Evolutionary conservation across 352 stramenopile species (phyloP).

Genomic region (Thalassiosira exigua): DNA sequence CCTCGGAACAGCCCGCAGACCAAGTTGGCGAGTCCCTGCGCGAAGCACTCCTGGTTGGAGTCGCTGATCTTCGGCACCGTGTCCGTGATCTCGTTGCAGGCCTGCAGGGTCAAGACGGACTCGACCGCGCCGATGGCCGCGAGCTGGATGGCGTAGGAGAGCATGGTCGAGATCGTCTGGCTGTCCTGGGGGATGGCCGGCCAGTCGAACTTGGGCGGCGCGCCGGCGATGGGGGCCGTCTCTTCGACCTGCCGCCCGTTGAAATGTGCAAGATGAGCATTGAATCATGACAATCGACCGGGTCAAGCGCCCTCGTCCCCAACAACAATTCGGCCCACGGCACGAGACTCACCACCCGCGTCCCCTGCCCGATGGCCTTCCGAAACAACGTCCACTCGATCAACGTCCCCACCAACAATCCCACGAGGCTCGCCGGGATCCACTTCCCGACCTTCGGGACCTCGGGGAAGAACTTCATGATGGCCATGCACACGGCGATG

Average conservation of each 20-base stretch:
- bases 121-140: slow-evolving; percentile 88
- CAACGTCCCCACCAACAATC: slow-evolving; percentile 84
- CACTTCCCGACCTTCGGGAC: slow-evolving; percentile 80
- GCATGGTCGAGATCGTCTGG: slow-evolving; percentile 67
- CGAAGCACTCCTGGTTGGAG: slow-evolving; percentile 88
- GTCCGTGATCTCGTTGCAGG: slow-evolving; percentile 88
- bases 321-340: too few species aligned
- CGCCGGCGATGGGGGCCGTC: slow-evolving; percentile 80
- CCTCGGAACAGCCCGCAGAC: slow-evolving; percentile 88
- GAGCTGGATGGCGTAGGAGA: slow-evolving; percentile 87
- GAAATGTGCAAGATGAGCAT: too few species aligned
- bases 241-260: slow-evolving; percentile 52
- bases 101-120: slow-evolving; percentile 90
- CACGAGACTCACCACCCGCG: slow-evolving; percentile 38
- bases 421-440: slow-evolving; percentile 88
- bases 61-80: slow-evolving; percentile 81
- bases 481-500: slow-evolving; percentile 87
- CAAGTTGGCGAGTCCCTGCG: slow-evolving; percentile 88
- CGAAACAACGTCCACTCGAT: slow-evolving; percentile 86
- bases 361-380: slow-evolving; percentile 38
- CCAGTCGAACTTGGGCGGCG: slow-evolving; percentile 85
- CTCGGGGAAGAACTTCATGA: slow-evolving; percentile 89
- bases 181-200: slow-evolving; percentile 79
- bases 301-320: too few species aligned
- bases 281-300: too few species aligned